Evolutionary conservation across 441 rosid species (phyloP).

Genomic region (Rhodomyrtus psidioides): DNA sequence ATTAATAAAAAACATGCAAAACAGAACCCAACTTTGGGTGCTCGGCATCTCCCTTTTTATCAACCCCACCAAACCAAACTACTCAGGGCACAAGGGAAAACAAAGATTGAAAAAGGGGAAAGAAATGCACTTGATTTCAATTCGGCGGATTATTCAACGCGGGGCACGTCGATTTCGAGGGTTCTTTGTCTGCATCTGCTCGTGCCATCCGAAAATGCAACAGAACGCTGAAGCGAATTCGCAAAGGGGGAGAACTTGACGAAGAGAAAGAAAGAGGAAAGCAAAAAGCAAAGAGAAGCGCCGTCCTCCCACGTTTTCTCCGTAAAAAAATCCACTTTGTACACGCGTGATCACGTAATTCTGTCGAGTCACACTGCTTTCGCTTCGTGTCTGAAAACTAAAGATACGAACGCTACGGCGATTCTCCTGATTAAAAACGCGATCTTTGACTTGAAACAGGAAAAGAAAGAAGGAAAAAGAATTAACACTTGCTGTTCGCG

Average conservation of each 20-base stretch:
- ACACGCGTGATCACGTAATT: not conserved
- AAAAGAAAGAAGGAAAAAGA: not conserved
- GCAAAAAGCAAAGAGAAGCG: not conserved
- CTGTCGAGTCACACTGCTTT: not conserved
- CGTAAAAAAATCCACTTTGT: not conserved
- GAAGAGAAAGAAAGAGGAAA: not conserved
- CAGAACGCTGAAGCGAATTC: not conserved
- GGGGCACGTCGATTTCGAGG: not conserved
- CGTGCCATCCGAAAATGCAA: not conserved
- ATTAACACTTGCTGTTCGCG: not conserved
- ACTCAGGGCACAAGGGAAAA: not conserved
- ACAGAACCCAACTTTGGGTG: not conserved
- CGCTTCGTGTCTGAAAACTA: not conserved
- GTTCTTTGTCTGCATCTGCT: not conserved
- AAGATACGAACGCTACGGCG: not conserved
- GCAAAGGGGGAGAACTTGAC: not conserved
- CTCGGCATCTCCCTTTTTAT: not conserved
- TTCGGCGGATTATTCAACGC: not conserved
- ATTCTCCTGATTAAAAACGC: not conserved
- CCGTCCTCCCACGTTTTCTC: not conserved
- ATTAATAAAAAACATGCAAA: not conserved
- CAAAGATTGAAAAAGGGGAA: not conserved
- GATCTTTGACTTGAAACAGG: not conserved
- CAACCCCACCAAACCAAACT: not conserved
- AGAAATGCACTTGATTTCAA: not conserved